A percentile compares a stretch with the other conserved stretches of the same genome.
Evolutionary conservation across 1,139 yeast genomes (phyloP).

Genomic region (Blastobotrys malaysiensis): DNA sequence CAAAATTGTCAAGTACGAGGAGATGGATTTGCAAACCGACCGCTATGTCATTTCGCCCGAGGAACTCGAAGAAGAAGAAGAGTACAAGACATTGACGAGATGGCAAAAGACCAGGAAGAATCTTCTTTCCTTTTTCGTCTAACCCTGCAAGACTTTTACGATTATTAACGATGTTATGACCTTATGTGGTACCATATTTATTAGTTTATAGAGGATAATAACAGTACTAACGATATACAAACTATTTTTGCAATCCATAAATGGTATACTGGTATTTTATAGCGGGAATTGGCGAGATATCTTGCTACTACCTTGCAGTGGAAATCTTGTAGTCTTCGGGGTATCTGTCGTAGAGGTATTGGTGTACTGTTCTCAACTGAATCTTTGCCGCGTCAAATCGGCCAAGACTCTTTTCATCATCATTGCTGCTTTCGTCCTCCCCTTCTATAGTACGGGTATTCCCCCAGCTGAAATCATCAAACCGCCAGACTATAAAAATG

Average conservation of each 20-base stretch:
- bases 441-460: slow-evolving; percentile 82
- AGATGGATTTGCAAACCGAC: slow-evolving; percentile 62
- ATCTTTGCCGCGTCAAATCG: slow-evolving; percentile 3
- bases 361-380: slow-evolving; percentile 9
- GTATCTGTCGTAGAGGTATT: slow-evolving; percentile 8
- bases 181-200: slow-evolving; percentile 2
- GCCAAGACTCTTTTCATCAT: slow-evolving; percentile 51
- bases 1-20: slow-evolving; percentile 42
- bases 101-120: slow-evolving; percentile 32
- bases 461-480: slow-evolving; percentile 96
- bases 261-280: background rate
- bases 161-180: background rate
- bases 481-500: slow-evolving; percentile 55
- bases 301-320: background rate
- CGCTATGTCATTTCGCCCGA: slow-evolving; percentile 48
- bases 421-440: slow-evolving; percentile 61
- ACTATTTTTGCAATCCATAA: too few relatives aligned
- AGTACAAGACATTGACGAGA: slow-evolving; percentile 39
- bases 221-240: background rate
- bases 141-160: slow-evolving; percentile 1
- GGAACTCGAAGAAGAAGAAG: slow-evolving; percentile 41
- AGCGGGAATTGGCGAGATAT: background rate
- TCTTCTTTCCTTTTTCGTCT: slow-evolving; percentile 32
- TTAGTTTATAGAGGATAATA: background rate
- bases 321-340: background rate